A percentile compares a stretch with the other conserved stretches of the same genome.
Conservation (phyloP, 1,139 yeast species). For the Pneumocystis wakefieldiae region DNA sequence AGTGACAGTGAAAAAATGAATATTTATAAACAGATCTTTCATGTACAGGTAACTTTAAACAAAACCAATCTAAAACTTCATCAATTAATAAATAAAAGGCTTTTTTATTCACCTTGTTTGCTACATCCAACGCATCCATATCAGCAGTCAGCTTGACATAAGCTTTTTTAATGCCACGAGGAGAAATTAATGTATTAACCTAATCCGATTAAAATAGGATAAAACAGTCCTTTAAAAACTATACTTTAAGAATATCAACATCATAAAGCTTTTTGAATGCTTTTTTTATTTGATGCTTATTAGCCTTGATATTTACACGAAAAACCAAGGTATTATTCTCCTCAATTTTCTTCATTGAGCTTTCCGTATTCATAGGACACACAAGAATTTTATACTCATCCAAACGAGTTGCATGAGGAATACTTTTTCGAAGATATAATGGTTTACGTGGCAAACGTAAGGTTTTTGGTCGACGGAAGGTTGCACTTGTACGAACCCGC, state of each 20-base stretch:
- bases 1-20: no score
- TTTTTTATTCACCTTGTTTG: constrained; percentile 46
- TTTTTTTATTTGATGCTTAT: constrained; percentile 95
- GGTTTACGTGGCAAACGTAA: constrained; percentile 87
- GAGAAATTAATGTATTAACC: constrained; percentile 21
- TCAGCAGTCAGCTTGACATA: constrained; percentile 98
- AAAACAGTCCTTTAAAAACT: constrained; percentile 53
- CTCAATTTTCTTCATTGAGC: constrained; percentile 99
- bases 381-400: constrained; percentile 92
- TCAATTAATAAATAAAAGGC: constrained; percentile 42
- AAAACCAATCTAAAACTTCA: constrained; percentile 9
- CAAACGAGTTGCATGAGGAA: constrained; percentile 93
- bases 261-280: constrained; percentile 98
- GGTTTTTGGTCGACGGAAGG: constrained; percentile 97
- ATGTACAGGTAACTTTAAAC: constrained; percentile 1
- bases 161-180: constrained; percentile 99
- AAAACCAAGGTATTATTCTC: constrained; percentile 98
- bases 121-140: constrained; percentile 98
- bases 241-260: constrained; percentile 65
- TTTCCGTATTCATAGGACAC: constrained; percentile 94
- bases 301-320: constrained; percentile 92
- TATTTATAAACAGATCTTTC: no score
- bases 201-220: no score
- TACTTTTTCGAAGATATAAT: constrained; percentile 88
- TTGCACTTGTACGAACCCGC: constrained; percentile 88